Evolutionary conservation across 495 filamentous ascomycete genomes (phyloP).

Genomic region (Aspergillus saccharolyticus): DNA sequence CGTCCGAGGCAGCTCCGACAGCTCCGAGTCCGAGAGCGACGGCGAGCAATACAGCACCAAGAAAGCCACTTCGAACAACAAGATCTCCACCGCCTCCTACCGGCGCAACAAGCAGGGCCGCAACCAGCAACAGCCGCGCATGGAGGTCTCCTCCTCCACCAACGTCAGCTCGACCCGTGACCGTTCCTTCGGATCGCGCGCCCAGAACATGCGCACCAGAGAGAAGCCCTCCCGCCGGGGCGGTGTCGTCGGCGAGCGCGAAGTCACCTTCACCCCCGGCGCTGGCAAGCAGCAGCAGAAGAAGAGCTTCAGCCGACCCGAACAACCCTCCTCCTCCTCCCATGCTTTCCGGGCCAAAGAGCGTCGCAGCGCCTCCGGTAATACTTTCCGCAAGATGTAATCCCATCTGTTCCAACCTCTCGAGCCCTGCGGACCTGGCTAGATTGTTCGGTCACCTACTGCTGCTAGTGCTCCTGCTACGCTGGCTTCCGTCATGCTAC

Average conservation of each 20-base stretch:
- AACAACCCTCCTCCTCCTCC: slow-evolving; percentile 26
- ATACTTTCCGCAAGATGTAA: slow-evolving; percentile 51
- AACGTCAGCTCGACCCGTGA: slow-evolving; percentile 42
- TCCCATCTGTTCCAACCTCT: background rate
- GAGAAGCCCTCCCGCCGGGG: slow-evolving; percentile 41
- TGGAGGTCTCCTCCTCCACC: slow-evolving; percentile 53
- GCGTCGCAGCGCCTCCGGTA: slow-evolving; percentile 49
- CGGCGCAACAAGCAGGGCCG: slow-evolving; percentile 44
- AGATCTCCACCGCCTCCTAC: slow-evolving; percentile 56
- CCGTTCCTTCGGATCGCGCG: slow-evolving; percentile 66
- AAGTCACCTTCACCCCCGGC: slow-evolving; percentile 76
- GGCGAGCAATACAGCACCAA: slow-evolving; percentile 21
- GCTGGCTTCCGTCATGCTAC: background rate
- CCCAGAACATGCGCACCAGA: slow-evolving; percentile 46
- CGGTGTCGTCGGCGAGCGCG: slow-evolving; percentile 72
- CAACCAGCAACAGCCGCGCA: slow-evolving; percentile 51
- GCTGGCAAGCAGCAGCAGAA: slow-evolving; percentile 43
- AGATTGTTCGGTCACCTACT: background rate
- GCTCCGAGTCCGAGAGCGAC: slow-evolving; percentile 40
- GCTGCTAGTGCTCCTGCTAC: background rate
- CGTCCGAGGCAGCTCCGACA: slow-evolving; percentile 38
- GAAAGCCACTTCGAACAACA: slow-evolving; percentile 40
- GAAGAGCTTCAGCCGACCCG: slow-evolving; percentile 22
- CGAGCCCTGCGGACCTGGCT: background rate
- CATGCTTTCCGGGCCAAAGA: slow-evolving; percentile 37